Base-by-base conservation (phyloP, 164 flowering plant genomes). In the Nelumbo lutea region DNA sequence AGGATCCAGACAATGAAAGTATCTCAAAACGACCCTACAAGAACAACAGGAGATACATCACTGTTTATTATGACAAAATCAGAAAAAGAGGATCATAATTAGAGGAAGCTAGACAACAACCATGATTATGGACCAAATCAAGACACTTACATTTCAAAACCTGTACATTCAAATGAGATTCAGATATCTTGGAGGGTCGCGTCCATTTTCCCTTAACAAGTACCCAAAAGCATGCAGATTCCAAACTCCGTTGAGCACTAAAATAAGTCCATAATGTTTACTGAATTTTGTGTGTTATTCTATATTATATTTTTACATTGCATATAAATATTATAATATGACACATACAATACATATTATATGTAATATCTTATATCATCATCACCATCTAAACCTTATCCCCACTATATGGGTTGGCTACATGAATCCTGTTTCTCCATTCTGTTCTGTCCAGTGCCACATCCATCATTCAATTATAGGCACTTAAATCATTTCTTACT, bases 21-120 rank as follows among this genome's bases (percentile, higher is more conserved):
- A 96, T 96, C 84, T 96, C 98, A 75, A 96, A 96, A 57, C 98
- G 96, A 58, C 99, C 99, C 99, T 96, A 82, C 55, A 72, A 68
- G 67, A 70, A 75, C 39, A 67, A 65, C 5, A 53, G 38, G 9
- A 61, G 68, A 59, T 66, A 39, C 52, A 68, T 66, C 15, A 39
- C 27, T 27, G 40, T 47, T 42, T 41, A 39, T 14, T 27, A 53
- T 41, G 9, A 46, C 55, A 14, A 57, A 38, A 44, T 39, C 6
- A 44, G 42, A 15, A 62, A 2, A 42, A 41, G 6, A 9, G 6
- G 10, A 41, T 3, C 45, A 44, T 57, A 14, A 13, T 7, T 1
- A 46, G 11, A 6, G 46, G 39, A 59, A 68, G 55, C 62, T 27
- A n/a, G 40, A 62, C 1, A 14, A 51, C 1, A 1, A 6, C 14